Base-by-base conservation (phyloP, 345 rosid genomes). In the Corymbia maculata region DNA sequence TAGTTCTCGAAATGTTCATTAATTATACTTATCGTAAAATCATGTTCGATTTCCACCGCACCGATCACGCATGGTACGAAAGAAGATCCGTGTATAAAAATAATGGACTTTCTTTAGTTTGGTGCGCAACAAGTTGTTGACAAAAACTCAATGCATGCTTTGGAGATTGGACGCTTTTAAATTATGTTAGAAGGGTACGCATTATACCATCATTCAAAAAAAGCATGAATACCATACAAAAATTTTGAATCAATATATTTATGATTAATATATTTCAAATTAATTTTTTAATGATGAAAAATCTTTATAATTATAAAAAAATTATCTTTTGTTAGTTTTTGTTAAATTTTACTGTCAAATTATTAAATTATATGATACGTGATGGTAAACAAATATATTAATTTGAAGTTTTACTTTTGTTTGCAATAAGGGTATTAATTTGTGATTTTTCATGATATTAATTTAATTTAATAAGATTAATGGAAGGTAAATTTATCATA, bases 331-430 rank as follows among this genome's bases (percentile, higher is more conserved):
- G 0, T 19, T 53, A 55, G 0, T 21, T 0, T 55, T 1, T 0
- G 0, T 55, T 55, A 55, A 55, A 55, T 55, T 55, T 55, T 55
- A 55, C 0, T 8, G 0, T 55, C 2, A 21, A 1, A 55, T 55
- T 55, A 0, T 0, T 8, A 0, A 21, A 1, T 21, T 1, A 4
- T 19, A 55, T 21, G 1, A 21, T 3, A 21, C 4, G 0, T 1
- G 0, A 55, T 0, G 4, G 0, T 55, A 19, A 1, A 22, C 22
- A 0, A 0, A 0, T 55, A 0, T 55, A 21, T 0, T 0, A 0
- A 4, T 55, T 55, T 21, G 1, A 0, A 0, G 0, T 55, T 22
- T 55, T 55, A 55, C 12, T 5, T 22, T 0, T 0, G 0, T 0
- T 55, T 55, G 2, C n/a, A n/a, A n/a, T n/a, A n/a, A n/a, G n/a